Conservation (phyloP, 2,329 filamentous ascomycete species). For the Thermothelomyces thermophilus region DNA sequence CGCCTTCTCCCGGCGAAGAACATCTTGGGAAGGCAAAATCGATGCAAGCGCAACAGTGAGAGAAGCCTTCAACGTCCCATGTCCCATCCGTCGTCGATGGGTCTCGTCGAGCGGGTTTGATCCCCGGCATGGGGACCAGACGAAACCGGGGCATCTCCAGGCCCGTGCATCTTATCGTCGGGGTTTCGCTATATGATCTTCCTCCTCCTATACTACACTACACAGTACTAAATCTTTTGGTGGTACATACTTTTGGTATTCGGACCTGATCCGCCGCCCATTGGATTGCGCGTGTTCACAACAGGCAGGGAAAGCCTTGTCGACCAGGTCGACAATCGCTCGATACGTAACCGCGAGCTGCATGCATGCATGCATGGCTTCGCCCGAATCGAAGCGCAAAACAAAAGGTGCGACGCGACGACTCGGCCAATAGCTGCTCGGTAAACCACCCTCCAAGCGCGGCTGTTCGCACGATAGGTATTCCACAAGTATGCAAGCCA, state of each 20-base stretch:
- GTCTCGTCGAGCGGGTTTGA: constrained; percentile 18
- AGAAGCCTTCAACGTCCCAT: not conserved
- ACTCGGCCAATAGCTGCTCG: constrained; percentile 2
- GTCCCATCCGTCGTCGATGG: not conserved
- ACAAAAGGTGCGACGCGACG: not conserved
- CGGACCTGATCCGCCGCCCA: constrained; percentile 1
- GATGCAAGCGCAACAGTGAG: not conserved
- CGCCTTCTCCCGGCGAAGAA: not conserved
- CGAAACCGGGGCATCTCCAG: constrained; percentile 2
- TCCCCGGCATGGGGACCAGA: constrained; percentile 11
- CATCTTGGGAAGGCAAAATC: constrained; percentile 1
- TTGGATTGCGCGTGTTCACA: constrained; percentile 16
- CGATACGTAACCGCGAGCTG: not conserved
- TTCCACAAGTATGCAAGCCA: not conserved
- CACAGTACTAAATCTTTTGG: no score
- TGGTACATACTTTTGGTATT: no score
- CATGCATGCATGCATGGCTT: constrained; percentile 5
- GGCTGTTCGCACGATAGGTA: constrained; percentile 5
- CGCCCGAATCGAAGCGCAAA: not conserved
- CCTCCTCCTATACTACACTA: no score
- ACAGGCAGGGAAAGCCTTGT: constrained; percentile 9
- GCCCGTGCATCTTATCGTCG: constrained; percentile 20
- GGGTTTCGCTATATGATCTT: constrained; percentile 21
- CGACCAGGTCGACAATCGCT: constrained; percentile 10
- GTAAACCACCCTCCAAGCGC: not conserved